These are phyloP conservation scores for Zelopaecilomyces penicillatus DNA, from an alignment of 2,329 filamentous ascomycete genomes.

Conservation along the genomic window DNA sequence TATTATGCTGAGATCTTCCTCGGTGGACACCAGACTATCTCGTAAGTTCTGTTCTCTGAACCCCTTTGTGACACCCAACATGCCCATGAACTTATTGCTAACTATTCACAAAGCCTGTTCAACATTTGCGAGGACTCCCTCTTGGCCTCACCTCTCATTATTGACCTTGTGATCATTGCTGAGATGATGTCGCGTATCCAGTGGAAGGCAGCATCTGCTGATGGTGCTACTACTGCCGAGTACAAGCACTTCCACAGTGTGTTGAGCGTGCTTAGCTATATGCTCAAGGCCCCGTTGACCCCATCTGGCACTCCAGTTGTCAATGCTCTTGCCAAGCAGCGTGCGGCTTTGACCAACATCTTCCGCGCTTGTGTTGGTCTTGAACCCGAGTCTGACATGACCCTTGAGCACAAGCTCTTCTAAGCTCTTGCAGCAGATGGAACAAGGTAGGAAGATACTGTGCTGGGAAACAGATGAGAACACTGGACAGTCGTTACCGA, in stretches of 20 bases:
- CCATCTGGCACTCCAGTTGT: slow-evolving; percentile 91
- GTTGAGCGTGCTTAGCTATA: slow-evolving; percentile 94
- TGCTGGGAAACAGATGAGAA: background rate
- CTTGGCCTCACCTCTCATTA: slow-evolving; percentile 90
- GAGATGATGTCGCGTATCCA: slow-evolving; percentile 99
- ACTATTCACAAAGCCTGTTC: slow-evolving; percentile 61
- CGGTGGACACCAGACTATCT: slow-evolving; percentile 96
- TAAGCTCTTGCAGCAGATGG: slow-evolving; percentile 27
- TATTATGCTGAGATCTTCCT: slow-evolving; percentile 99
- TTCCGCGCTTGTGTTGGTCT: slow-evolving; percentile 96
- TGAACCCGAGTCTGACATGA: slow-evolving; percentile 98
- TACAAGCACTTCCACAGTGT: slow-evolving; percentile 96
- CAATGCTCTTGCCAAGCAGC: slow-evolving; percentile 94
- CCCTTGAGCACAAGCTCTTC: slow-evolving; percentile 96
- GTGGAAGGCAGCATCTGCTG: slow-evolving; percentile 62
- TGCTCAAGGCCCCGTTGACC: slow-evolving; percentile 93
- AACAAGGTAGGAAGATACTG: background rate
- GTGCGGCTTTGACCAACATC: slow-evolving; percentile 90
- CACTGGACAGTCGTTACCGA: slow-evolving; percentile 11
- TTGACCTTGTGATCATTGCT: slow-evolving; percentile 83
- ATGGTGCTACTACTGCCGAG: slow-evolving; percentile 48
- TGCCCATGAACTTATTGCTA: slow-evolving; percentile 6
- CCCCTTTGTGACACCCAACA: background rate
- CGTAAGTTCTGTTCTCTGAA: slow-evolving; percentile 36
- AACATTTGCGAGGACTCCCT: slow-evolving; percentile 99